A percentile compares a stretch with the other conserved stretches of the same genome.
These are phyloP conservation scores for Eucalyptus tenuipes DNA, from an alignment of 345 rosid species.

Conservation along the genomic window DNA sequence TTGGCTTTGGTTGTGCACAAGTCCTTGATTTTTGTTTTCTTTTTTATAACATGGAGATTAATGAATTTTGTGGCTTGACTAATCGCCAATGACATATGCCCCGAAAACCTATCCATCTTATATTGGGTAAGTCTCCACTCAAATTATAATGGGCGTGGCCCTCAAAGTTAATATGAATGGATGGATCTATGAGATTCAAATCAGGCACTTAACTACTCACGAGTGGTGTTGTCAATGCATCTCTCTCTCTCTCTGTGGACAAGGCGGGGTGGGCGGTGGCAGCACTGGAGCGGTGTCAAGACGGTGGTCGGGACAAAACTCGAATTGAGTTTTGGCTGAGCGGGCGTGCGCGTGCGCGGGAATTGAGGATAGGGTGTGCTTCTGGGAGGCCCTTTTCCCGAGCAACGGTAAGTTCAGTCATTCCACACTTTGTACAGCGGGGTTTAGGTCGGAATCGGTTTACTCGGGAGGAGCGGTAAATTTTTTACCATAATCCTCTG, in stretches of 20 bases:
- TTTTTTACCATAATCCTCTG: too few species aligned
- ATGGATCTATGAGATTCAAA: rapidly evolving
- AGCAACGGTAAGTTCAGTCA: background rate
- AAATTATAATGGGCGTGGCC: background rate
- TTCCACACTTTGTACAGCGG: background rate
- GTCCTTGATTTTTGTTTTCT: background rate
- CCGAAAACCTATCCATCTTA: rapidly evolving
- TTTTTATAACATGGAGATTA: background rate
- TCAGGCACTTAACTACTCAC: background rate
- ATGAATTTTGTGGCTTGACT: background rate
- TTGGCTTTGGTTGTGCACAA: rapidly evolving
- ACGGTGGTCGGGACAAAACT: background rate
- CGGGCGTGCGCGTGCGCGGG: background rate
- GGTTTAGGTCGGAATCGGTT: too few species aligned
- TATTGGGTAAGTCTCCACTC: rapidly evolving
- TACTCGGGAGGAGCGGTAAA: too few species aligned
- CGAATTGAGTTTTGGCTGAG: background rate
- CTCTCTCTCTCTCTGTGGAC: rapidly evolving
- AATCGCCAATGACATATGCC: background rate
- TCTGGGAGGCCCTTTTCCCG: background rate
- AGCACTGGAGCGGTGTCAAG: rapidly evolving
- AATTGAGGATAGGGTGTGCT: background rate
- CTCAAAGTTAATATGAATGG: background rate
- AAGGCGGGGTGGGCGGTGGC: background rate
- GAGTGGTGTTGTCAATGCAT: too few species aligned